Evolutionary conservation across 2,329 filamentous ascomycete species (phyloP), one percentile per base, ranked within the genome.

Genomic region (Drechslerella stenobrocha): DNA sequence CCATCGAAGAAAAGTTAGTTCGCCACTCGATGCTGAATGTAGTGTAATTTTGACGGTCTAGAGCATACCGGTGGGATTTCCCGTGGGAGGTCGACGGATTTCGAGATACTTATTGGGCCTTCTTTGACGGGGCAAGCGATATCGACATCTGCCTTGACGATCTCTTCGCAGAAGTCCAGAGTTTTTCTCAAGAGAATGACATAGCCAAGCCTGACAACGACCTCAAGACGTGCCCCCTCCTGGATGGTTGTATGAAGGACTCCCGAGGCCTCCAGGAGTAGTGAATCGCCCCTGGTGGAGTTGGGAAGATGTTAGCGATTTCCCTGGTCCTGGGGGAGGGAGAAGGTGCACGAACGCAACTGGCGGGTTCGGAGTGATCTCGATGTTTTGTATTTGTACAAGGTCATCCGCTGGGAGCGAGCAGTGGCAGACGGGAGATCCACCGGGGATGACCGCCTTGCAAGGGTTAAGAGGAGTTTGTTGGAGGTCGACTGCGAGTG

Each of bases 161-260:
- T 84, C 76, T 95, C 87, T 67, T 96, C 88, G 80, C 93, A 98
- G 34, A 97, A 83, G 75, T 96, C 87, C 74, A 87, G 85, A 42
- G 72, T 82, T 83, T 71, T 88, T 88, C 77, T 83, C 89, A 77
- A 98, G 84, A 71, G 98, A 83, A 57, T 85, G 88, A 98, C 96
- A 71, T 96, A 81, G 67, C 92, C 92, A 77, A 95, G 96, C 79
- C 96, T 96, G 78, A 98, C 92, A 72, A 86, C 83, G 37, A 98
- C 77, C 47, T 87, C 81, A 70, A 96, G 87, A 73, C 88, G 89
- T 66, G 92, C 89, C 63, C 90, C 92, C 63, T 90, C 76, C 57
- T 85, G 82, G 71, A 98, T 85, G 52, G 81, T 78, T 74, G 95
- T 78, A 72, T 81, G 82, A 70, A 97, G 82, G n/a, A 79, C 83